Base-by-base conservation (phyloP, 2,329 filamentous ascomycete genomes). In the Onygenales sp. region DNA sequence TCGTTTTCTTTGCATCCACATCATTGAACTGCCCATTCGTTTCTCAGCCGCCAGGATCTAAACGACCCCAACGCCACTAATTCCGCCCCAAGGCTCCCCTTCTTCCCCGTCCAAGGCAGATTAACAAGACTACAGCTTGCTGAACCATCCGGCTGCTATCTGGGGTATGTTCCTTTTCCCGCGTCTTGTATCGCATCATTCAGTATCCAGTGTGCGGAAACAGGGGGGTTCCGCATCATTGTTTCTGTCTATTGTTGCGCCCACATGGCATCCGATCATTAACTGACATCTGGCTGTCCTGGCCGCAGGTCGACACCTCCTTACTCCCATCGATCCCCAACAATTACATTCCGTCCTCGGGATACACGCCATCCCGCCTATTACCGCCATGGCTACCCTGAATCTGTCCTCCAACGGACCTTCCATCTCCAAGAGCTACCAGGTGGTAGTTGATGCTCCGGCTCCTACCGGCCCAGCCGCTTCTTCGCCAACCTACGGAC, bases 331-430 rank as follows among this genome's bases (percentile, higher is more conserved):
- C 35, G 35, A 39, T 10, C 14, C 27, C 33, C 13, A 9, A 38
- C 35, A 17, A 38, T 48, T 14, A 27, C 35, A 21, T 14, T 11
- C 14, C n/a, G 9, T 39, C 2, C 6, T 27, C 4, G 38, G 14
- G 32, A 21, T 48, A 48, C 33, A 38, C 21, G 9, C 35, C 10
- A 11, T 36, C 10, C 9, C 35, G 2, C 46, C 17, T 17, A 17
- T 49, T 36, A 46, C 10, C 63, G 71, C 61, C 61, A 93, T 93
- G 88, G 84, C 88, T 57, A 87, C 87, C 55, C 77, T 91, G 61
- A 91, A 91, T 65, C 78, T 89, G 52, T 91, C 87, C 58, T 82
- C 81, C 67, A 88, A 90, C 69, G 87, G 87, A 10, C 83, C 85
- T 59, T 89, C 84, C 56, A 96, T 97, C 65, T 69, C 72, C 64